Conservation (phyloP, 2,329 filamentous ascomycete genomes). For the Stagonosporopsis vannaccii region DNA sequence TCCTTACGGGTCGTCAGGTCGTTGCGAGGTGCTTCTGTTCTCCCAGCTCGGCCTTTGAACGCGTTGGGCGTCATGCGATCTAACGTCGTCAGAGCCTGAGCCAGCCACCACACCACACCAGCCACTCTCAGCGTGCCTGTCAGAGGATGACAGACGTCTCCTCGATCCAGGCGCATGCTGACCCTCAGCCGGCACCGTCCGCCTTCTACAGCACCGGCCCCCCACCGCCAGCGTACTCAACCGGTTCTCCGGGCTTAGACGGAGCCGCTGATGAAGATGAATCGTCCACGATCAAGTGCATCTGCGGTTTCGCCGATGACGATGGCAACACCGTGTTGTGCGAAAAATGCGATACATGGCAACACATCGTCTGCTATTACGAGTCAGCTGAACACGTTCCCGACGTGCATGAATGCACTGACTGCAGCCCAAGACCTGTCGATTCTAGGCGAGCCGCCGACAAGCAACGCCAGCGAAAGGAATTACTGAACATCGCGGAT, state of each 20-base stretch:
- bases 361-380: constrained; percentile 98
- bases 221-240: constrained; percentile 44
- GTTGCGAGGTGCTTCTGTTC: constrained; percentile 34
- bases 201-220: constrained; percentile 40
- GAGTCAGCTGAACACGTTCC: constrained; percentile 74
- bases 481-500: constrained; percentile 62
- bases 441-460: constrained; percentile 78
- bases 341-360: constrained; percentile 95
- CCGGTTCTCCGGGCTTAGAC: constrained; percentile 44
- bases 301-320: constrained; percentile 91
- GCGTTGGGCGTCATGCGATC: constrained; percentile 53
- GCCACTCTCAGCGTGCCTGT: constrained; percentile 33
- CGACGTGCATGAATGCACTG: constrained; percentile 83
- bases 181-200: constrained; percentile 50
- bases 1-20: constrained; percentile 32
- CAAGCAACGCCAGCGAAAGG: constrained; percentile 69
- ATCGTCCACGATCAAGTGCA: constrained; percentile 96
- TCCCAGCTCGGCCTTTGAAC: constrained; percentile 40
- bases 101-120: constrained; percentile 39
- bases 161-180: constrained; percentile 52
- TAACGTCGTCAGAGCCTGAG: constrained; percentile 48
- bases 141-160: constrained; percentile 55
- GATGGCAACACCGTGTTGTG: constrained; percentile 98
- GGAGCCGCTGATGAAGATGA: constrained; percentile 70
- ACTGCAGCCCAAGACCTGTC: constrained; percentile 81